Evolutionary conservation across 208 protist genomes (phyloP).

Genomic region (Acanthamoeba divionensis): DNA sequence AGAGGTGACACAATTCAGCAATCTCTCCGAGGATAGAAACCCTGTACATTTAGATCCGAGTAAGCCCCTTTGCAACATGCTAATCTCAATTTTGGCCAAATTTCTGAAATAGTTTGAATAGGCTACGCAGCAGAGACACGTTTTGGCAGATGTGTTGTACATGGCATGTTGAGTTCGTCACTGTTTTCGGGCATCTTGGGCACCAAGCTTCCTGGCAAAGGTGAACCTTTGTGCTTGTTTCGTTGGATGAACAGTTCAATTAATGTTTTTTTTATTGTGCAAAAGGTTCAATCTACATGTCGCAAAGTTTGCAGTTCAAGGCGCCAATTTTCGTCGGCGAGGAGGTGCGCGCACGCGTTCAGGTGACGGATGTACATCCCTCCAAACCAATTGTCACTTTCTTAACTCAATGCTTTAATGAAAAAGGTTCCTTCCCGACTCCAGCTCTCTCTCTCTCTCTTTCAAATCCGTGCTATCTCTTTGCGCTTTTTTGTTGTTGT

Average conservation of each 20-base stretch:
- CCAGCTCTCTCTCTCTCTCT: neutral
- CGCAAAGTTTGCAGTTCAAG: constrained; percentile 6
- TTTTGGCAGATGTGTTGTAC: neutral
- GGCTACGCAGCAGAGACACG: neutral
- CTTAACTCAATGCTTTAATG: neutral
- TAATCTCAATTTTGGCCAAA: no score
- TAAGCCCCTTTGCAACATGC: neutral
- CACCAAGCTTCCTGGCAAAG: neutral
- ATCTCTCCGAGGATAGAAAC: constrained; percentile 4
- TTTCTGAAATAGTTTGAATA: neutral
- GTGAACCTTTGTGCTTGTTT: neutral
- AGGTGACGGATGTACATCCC: neutral
- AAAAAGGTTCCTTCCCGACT: neutral
- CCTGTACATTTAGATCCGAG: neutral
- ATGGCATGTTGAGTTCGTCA: neutral
- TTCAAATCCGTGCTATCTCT: no score
- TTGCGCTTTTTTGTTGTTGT: no score
- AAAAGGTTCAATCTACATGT: constrained; percentile 26
- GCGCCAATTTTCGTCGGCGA: constrained; percentile 11
- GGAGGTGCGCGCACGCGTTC: neutral
- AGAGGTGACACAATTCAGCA: neutral
- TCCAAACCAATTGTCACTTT: constrained; percentile 6
- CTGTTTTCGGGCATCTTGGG: constrained; percentile 17
- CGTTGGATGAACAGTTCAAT: neutral
- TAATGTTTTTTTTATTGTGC: no score